Conservation (phyloP, 2,329 filamentous ascomycete genomes). For the Monilinia fructicola region DNA sequence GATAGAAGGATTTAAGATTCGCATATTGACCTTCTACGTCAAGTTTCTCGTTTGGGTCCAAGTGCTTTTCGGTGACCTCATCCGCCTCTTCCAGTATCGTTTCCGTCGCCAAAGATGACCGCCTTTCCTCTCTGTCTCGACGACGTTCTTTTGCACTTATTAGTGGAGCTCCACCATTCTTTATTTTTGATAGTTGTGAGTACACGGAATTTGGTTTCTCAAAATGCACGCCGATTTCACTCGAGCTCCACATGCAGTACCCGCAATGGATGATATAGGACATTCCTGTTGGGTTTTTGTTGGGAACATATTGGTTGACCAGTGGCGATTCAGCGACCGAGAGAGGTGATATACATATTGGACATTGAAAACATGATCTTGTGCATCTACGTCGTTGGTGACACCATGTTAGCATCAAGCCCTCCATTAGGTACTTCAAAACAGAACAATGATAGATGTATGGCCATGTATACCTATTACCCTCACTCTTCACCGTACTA, state of each 20-base stretch:
- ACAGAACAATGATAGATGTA: neutral
- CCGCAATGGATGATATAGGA: slow-evolving; percentile 81
- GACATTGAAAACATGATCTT: slow-evolving; percentile 93
- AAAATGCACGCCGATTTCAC: slow-evolving; percentile 87
- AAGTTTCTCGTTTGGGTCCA: slow-evolving; percentile 43
- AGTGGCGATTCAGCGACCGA: slow-evolving; percentile 54
- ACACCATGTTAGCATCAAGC: slow-evolving; percentile 8
- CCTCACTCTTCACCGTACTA: slow-evolving; percentile 87
- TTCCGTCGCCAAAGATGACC: slow-evolving; percentile 28
- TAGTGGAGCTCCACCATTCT: slow-evolving; percentile 57
- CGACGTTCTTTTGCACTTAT: slow-evolving; percentile 48
- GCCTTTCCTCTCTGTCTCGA: slow-evolving; percentile 35
- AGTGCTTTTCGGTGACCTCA: slow-evolving; percentile 42
- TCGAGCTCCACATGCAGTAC: slow-evolving; percentile 90
- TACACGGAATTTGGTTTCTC: slow-evolving; percentile 86
- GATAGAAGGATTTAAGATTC: slow-evolving; percentile 77
- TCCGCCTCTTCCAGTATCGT: slow-evolving; percentile 36
- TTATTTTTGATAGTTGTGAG: slow-evolving; percentile 71
- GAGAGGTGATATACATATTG: slow-evolving; percentile 79
- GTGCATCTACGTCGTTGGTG: slow-evolving; percentile 63
- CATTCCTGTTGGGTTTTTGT: slow-evolving; percentile 38
- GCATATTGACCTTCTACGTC: slow-evolving; percentile 71
- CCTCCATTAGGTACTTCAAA: neutral
- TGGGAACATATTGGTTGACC: neutral
- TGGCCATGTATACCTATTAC: slow-evolving; percentile 68